Conservation (phyloP, 148 eudicot species). For the Agrostemma githago region DNA sequence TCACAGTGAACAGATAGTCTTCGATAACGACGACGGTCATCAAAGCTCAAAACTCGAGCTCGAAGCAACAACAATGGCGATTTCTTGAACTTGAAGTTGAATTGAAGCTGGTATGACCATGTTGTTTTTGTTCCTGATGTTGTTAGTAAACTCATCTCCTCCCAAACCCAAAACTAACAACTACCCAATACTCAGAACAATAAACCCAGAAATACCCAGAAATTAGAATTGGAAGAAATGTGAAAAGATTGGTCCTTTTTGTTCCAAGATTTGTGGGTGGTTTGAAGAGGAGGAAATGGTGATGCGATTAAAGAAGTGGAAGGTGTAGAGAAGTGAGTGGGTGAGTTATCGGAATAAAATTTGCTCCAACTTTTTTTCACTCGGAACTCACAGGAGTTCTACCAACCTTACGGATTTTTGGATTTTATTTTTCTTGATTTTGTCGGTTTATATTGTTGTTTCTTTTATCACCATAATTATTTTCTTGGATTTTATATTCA, state of each 20-base stretch:
- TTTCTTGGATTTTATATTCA: no score
- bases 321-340: background rate
- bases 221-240: background rate
- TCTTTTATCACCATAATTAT: background rate
- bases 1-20: conserved; percentile 27
- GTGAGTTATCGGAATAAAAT: background rate
- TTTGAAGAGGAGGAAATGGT: conserved; percentile 1
- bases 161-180: background rate
- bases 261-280: background rate
- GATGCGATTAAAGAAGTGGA: background rate
- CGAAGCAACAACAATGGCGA: conserved; percentile 25
- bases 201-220: background rate
- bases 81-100: conserved; percentile 45
- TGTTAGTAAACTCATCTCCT: conserved; percentile 31
- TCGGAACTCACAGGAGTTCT: background rate
- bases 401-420: background rate
- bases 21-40: conserved; percentile 13
- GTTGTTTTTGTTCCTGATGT: conserved; percentile 27
- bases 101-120: conserved; percentile 65
- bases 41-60: conserved; percentile 26
- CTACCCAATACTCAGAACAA: conserved; percentile 4
- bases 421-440: conserved; percentile 1
- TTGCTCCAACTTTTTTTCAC: background rate
- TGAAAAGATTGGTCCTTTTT: background rate
- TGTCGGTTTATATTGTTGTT: background rate